Conservation (phyloP, 2,329 filamentous ascomycete species). For the Aspergillus sp. region DNA sequence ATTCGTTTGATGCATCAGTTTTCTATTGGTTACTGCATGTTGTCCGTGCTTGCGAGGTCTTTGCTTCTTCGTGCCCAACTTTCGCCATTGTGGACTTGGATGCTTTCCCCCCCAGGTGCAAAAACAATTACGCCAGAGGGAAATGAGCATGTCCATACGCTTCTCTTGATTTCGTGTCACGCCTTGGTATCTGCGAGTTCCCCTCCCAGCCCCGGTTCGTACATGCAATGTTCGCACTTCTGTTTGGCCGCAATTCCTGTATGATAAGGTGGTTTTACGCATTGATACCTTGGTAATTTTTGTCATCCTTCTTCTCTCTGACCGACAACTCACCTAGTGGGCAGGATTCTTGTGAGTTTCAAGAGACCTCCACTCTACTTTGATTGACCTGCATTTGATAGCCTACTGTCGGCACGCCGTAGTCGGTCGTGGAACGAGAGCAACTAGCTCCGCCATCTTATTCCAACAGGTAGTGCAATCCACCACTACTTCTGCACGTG, state of each 20-base stretch:
- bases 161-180: background rate
- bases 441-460: conserved; percentile 14
- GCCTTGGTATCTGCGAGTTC: background rate
- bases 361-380: conserved; percentile 6
- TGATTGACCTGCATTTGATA: conserved; percentile 15
- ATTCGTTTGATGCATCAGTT: conserved; percentile 1
- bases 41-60: no score
- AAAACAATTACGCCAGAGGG: background rate
- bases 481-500: conserved; percentile 11
- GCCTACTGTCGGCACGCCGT: conserved; percentile 15
- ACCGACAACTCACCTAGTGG: conserved; percentile 5
- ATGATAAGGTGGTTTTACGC: conserved; percentile 6
- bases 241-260: background rate
- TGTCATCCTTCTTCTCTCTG: background rate
- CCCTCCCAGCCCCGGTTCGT: no score
- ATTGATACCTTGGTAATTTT: background rate
- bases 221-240: background rate
- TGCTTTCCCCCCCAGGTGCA: no score
- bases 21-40: background rate
- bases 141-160: background rate
- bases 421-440: conserved; percentile 17
- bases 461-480: conserved; percentile 8
- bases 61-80: background rate
- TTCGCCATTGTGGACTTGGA: no score
- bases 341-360: conserved; percentile 5